Base-by-base conservation (phyloP, 192 early-diverging fungal species). In the Linnemannia schmuckeri region DNA sequence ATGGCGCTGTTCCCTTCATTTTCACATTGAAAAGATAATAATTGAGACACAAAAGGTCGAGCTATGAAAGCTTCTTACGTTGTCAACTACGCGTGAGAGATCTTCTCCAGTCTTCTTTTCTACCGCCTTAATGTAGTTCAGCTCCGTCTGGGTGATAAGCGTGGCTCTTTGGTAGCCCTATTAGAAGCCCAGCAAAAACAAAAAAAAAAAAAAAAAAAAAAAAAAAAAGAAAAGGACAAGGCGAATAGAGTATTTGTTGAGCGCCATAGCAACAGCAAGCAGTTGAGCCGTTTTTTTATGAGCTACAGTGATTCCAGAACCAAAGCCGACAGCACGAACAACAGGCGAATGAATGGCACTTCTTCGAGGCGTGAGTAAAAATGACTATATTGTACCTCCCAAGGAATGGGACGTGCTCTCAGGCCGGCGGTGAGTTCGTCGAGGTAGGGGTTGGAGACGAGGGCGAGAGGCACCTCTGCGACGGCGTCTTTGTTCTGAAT, bases 111-210 rank as follows among this genome's bases (percentile, higher is more conserved):
- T 88, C 73, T 91, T 89, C 75, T 91, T 91, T 68, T 94, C 93
- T 73, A 93, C 79, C 1, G 82, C 82, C 41, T 90, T 89, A 79
- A 97, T 95, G 40, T 94, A 93, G 37, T 91, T 83, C 24, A 96
- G 88, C 82, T 99, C 97, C 20, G 92, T 91, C 81, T 95, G 92
- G 37, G 94, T 96, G 54, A 99, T 96, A 10, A 99, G 89, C 6
- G 91, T 93, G 0, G 97, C 97, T 17, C 94, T 92, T 89, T 96
- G 95, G 88, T 98, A 98, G 6, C 97, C 97, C 93, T 97, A 74
- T 44, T 44, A 70, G 27, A 40, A 33, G 63, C 61, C 4, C 27
- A 72, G 18, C 18, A 74, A 41, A 35, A 71, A 75, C 24, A 15
- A 3, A 40, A 40, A 61, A 46, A 24, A 0, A n/a, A n/a, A 15